Evolutionary conservation across 2,329 filamentous ascomycete species (phyloP), one percentile per base, ranked within the genome.

Genomic region (Fusarium chaquense): DNA sequence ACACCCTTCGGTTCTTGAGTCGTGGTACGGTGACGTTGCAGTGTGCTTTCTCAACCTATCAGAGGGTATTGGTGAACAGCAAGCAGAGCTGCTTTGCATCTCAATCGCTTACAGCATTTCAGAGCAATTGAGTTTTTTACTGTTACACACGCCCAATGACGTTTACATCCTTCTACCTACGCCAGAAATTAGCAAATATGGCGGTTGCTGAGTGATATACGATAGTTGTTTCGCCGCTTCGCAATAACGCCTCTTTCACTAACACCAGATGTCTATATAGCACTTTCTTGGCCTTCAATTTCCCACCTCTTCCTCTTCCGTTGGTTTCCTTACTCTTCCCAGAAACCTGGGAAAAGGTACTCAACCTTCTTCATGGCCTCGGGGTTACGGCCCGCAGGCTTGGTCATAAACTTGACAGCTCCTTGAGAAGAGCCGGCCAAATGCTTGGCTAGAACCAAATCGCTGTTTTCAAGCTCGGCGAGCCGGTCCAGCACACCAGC

Each of bases 321-420:
- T 28, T 36, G 22, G n/a, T 33, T 43, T 15, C 28, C 45, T 41
- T 61, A 74, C 45, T 80, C 75, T 47, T 85, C 76, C 80, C 86
- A 93, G 79, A 94, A 94, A 3, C 90, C 92, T 2, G 94, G 94
- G 82, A 97, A 98, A 61, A 99, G 82, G 85, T 92, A 99, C 76
- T 91, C 87, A 55, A 97, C 83, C 82, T 89, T 95, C 86, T 93
- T 88, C 81, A 91, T 86, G 2, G 91, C 92, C 79, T 95, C 91
- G 16, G 87, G 84, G 65, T 87, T 87, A 74, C 94, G 88, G 28
- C 93, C 93, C 50, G 89, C 87, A 41, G 90, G 88, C 78, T 94
- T 92, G 50, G 95, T 98, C 83, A 95, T 97, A 76, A 89, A 90
- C 76, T 88, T 87, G 69, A 97, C 88, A 41, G 93, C 93, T 68